Evolutionary conservation across 768 basidiomycete species (phyloP).

Genomic region (Boletus rubroflammeus): DNA sequence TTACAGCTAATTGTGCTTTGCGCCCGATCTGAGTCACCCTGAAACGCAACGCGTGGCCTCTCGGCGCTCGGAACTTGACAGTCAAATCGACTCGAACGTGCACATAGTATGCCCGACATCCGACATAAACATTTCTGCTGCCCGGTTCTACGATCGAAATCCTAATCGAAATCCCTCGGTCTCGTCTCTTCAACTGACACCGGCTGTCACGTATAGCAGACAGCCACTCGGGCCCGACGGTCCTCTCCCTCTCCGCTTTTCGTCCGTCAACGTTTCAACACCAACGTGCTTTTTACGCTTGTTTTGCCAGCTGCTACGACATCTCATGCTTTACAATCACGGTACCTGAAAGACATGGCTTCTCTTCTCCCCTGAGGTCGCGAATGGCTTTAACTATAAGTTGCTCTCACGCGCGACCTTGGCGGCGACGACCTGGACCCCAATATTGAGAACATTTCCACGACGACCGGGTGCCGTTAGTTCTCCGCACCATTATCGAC

Average conservation of each 20-base stretch:
- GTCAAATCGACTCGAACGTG: neutral
- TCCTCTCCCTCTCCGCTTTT: no score
- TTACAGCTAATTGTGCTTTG: neutral
- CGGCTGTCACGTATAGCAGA: no score
- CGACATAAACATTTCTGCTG: no score
- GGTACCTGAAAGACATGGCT: slow-evolving; percentile 7
- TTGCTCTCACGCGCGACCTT: slow-evolving; percentile 12
- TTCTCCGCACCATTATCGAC: neutral
- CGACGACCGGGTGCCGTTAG: slow-evolving; percentile 13
- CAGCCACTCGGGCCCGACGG: no score
- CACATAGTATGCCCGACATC: neutral
- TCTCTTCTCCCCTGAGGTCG: neutral
- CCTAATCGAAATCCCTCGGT: neutral
- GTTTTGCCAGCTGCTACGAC: neutral
- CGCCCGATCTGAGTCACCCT: neutral
- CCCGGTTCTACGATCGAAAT: no score
- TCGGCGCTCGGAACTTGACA: neutral
- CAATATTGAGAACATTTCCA: slow-evolving; percentile 15
- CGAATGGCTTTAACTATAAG: neutral
- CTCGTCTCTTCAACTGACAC: neutral
- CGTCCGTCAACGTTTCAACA: neutral
- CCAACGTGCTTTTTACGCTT: neutral
- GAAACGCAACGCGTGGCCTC: neutral
- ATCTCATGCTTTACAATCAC: neutral
- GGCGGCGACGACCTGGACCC: slow-evolving; percentile 5